These are phyloP conservation scores for Penicillium lividum DNA, from an alignment of 495 filamentous ascomycete genomes.

Conservation along the genomic window DNA sequence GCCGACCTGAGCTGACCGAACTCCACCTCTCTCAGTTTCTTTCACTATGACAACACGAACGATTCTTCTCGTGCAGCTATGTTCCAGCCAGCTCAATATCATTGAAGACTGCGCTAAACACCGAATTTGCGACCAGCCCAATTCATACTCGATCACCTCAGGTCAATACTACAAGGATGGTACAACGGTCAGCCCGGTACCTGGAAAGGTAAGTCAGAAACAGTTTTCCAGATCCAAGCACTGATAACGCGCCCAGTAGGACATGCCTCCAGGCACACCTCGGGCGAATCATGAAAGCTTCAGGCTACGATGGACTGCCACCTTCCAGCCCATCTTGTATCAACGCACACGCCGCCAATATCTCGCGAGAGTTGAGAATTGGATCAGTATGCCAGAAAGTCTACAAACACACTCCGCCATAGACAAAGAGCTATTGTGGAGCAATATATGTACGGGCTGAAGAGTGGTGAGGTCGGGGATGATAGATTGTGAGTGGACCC, in stretches of 20 bases:
- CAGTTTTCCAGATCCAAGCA: background rate
- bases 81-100: background rate
- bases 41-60: background rate
- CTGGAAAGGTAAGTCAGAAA: conserved; percentile 5
- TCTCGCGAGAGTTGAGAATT: too few relatives aligned
- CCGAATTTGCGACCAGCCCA: background rate
- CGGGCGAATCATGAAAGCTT: too few relatives aligned
- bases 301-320: too few relatives aligned
- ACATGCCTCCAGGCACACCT: too few relatives aligned
- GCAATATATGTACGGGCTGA: background rate
- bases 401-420: background rate
- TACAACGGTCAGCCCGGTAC: background rate
- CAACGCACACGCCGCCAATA: too few relatives aligned
- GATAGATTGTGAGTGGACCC: conserved; percentile 6
- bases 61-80: conserved; percentile 2
- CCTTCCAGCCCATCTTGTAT: too few relatives aligned
- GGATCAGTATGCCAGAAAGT: too few relatives aligned
- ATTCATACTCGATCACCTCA: conserved; percentile 1
- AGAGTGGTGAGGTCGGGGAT: conserved; percentile 3
- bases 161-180: background rate
- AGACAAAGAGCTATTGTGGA: background rate
- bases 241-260: background rate
- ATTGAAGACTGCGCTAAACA: conserved; percentile 1
- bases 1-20: background rate
- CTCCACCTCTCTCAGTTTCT: background rate